These are phyloP conservation scores for Solanum paucissectum DNA, from an alignment of 257 asterid species.

Conservation along the genomic window DNA sequence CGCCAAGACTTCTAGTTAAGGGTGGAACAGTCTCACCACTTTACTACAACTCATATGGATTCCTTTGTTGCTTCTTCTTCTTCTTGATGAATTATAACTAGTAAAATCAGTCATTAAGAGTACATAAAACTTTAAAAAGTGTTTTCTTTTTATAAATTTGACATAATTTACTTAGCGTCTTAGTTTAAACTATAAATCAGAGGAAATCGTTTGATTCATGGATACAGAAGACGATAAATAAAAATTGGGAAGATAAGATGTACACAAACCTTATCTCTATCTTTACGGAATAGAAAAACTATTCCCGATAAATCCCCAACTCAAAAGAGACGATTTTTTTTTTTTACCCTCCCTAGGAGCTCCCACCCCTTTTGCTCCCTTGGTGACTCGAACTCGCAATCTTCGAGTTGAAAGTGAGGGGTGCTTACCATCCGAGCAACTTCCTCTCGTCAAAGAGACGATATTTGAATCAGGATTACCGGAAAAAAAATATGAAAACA, in stretches of 20 bases:
- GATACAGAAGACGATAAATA: neutral
- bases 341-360: no score
- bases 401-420: no score
- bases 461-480: no score
- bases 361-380: no score
- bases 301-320: rapidly evolving
- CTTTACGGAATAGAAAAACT: no score
- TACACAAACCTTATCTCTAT: neutral
- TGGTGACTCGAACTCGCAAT: no score
- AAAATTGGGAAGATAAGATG: neutral
- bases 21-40: no score
- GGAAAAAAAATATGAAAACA: no score
- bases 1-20: no score
- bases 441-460: neutral
- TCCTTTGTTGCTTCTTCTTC: neutral
- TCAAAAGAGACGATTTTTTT: neutral
- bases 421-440: no score
- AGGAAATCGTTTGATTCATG: neutral
- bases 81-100: neutral
- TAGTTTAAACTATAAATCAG: neutral
- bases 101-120: neutral
- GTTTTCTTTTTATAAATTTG: no score
- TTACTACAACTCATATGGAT: no score
- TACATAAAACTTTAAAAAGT: neutral
- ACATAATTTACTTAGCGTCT: neutral